phyloP scores from a whole-genome alignment of 805 yeast genomes.

The Teunomyces panamensis region DNA sequence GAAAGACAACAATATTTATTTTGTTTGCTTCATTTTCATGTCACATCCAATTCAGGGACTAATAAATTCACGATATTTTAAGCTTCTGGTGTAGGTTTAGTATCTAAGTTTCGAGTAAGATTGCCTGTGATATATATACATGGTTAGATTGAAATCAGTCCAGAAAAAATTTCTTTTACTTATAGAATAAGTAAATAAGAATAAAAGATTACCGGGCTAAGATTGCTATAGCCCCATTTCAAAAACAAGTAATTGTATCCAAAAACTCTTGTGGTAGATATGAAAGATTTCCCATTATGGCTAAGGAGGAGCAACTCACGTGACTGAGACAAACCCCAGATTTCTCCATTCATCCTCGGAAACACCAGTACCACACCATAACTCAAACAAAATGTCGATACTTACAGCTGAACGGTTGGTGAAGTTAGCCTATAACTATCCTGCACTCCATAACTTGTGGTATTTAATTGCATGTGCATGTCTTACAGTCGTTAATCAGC shows the following conservation, averaged over 20 bases:
- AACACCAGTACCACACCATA: background rate
- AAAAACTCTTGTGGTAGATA: background rate
- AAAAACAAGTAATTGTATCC: no score
- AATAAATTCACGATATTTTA: background rate
- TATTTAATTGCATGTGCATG: slow-evolving; percentile 78
- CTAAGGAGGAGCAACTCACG: background rate
- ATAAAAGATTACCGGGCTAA: no score
- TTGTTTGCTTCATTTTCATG: no score
- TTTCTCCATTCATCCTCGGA: slow-evolving; percentile 1
- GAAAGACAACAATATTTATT: no score
- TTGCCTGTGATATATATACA: background rate
- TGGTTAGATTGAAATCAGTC: background rate
- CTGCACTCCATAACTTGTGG: slow-evolving; percentile 61
- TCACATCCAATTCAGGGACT: background rate
- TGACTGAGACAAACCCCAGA: slow-evolving; percentile 3
- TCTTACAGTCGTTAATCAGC: slow-evolving; percentile 75
- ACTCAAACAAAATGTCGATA: slow-evolving; percentile 6
- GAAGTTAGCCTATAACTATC: slow-evolving; percentile 50
- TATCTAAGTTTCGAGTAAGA: background rate
- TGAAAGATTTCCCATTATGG: background rate
- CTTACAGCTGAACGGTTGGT: slow-evolving; percentile 57
- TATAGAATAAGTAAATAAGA: background rate
- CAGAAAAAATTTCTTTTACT: no score
- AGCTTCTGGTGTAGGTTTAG: background rate
- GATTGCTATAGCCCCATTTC: no score